Conservation (phyloP, 2,329 filamentous ascomycete genomes). For the Pseudocercospora vitis region DNA sequence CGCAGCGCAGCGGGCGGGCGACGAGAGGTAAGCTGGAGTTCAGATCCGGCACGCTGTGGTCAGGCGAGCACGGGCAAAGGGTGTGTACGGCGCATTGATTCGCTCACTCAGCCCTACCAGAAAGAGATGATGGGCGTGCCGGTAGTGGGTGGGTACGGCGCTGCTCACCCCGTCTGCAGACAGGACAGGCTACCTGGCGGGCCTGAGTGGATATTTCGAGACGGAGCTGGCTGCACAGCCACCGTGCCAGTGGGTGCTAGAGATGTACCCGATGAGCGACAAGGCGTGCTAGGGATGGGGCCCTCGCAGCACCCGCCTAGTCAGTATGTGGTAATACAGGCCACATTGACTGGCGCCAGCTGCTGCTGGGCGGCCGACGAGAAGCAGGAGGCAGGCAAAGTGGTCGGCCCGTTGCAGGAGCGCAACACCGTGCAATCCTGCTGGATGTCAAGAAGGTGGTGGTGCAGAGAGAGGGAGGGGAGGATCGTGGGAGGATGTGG, state of each 20-base stretch:
- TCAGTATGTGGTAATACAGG: constrained; percentile 1
- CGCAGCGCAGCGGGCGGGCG: constrained; percentile 12
- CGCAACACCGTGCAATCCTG: background rate
- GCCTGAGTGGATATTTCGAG: constrained; percentile 11
- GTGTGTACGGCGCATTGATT: constrained; percentile 19
- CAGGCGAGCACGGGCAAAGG: constrained; percentile 22
- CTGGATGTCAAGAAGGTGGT: constrained; percentile 12
- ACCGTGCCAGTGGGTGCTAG: constrained; percentile 4
- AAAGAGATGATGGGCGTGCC: constrained; percentile 12
- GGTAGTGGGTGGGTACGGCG: constrained; percentile 9
- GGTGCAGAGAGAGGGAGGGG: constrained; percentile 7
- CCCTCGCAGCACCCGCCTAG: background rate
- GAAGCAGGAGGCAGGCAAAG: background rate
- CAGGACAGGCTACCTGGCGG: constrained; percentile 1
- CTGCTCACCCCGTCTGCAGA: constrained; percentile 6
- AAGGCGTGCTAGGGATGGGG: background rate
- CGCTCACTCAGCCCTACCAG: constrained; percentile 25
- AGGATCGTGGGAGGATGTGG: constrained; percentile 2
- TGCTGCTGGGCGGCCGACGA: background rate
- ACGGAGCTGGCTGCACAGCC: constrained; percentile 15
- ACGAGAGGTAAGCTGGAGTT: constrained; percentile 18
- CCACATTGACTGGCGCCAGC: background rate
- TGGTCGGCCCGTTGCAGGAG: constrained; percentile 13
- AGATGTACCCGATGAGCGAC: constrained; percentile 6
- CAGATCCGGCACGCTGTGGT: constrained; percentile 9